A percentile compares a stretch with the other conserved stretches of the same genome.
These are phyloP conservation scores for Pythium brachiatum DNA, from an alignment of 352 stramenopile species.

Conservation along the genomic window DNA sequence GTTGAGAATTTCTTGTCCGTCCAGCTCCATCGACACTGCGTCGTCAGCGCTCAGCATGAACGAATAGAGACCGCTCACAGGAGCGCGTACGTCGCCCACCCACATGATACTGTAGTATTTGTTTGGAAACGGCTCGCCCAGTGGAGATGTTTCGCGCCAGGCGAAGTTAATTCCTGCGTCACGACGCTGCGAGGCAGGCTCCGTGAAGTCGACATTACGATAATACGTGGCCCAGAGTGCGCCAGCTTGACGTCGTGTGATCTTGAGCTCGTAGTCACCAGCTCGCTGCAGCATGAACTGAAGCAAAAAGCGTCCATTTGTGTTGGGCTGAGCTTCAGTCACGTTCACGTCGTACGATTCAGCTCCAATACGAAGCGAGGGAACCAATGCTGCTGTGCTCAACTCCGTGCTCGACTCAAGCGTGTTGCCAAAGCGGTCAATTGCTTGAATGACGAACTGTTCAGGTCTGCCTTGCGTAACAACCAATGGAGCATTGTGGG, in stretches of 20 bases:
- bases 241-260: conserved; percentile 74
- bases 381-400: conserved; percentile 45
- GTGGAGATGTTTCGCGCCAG: conserved; percentile 70
- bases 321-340: conserved; percentile 64
- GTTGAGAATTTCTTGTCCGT: conserved; percentile 65
- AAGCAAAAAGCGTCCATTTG: conserved; percentile 83
- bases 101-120: conserved; percentile 76
- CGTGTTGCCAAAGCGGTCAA: conserved; percentile 91
- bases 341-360: conserved; percentile 35
- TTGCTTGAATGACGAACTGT: conserved; percentile 86
- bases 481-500: conserved; percentile 75
- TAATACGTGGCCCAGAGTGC: conserved; percentile 93
- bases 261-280: conserved; percentile 77
- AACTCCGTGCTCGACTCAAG: conserved; percentile 81
- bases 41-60: conserved; percentile 86
- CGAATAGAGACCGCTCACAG: conserved; percentile 56
- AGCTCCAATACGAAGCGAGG: conserved; percentile 45
- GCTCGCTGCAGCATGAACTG: conserved; percentile 76
- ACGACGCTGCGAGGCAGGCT: conserved; percentile 50
- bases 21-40: conserved; percentile 66
- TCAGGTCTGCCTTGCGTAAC: conserved; percentile 72
- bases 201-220: conserved; percentile 83
- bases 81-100: conserved; percentile 54
- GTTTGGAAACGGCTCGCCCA: conserved; percentile 66
- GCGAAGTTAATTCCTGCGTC: conserved; percentile 84